These are phyloP conservation scores for Dissophora globulifera DNA, from an alignment of 192 early-diverging fungal species.

Conservation along the genomic window DNA sequence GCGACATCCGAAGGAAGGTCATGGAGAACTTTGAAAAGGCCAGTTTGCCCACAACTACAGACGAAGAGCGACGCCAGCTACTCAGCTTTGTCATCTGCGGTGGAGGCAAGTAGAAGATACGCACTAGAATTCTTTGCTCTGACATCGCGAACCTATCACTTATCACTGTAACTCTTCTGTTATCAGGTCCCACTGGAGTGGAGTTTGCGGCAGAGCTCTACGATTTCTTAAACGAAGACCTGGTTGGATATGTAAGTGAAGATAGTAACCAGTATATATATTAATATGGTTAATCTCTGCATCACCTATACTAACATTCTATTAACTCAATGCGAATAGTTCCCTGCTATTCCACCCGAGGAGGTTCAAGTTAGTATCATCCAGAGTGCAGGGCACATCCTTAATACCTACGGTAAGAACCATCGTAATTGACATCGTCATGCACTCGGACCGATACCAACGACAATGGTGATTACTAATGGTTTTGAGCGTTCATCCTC, in stretches of 20 bases:
- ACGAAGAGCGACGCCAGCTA: slow-evolving; percentile 67
- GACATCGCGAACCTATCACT: too few species aligned
- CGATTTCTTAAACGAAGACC: slow-evolving; percentile 69
- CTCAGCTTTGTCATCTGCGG: slow-evolving; percentile 80
- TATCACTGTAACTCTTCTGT: too few species aligned
- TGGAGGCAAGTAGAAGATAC: slow-evolving; percentile 72
- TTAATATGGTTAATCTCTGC: not conserved
- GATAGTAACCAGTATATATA: not conserved
- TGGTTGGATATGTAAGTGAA: slow-evolving; percentile 63
- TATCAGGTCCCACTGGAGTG: slow-evolving; percentile 62
- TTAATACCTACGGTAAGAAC: slow-evolving; percentile 72
- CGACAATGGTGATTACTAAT: too few species aligned
- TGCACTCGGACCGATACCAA: too few species aligned
- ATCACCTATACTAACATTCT: not conserved
- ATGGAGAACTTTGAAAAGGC: slow-evolving; percentile 76
- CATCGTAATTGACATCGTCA: too few species aligned
- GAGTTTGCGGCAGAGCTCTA: slow-evolving; percentile 73
- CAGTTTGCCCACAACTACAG: slow-evolving; percentile 65
- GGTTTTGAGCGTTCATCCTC: too few species aligned
- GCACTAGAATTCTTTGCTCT: too few species aligned
- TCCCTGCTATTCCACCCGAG: slow-evolving; percentile 67
- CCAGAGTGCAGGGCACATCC: slow-evolving; percentile 75
- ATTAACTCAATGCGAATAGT: slow-evolving; percentile 56
- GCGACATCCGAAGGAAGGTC: slow-evolving; percentile 65
- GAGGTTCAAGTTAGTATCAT: slow-evolving; percentile 70